These are phyloP conservation scores for Colletotrichum camelliae DNA, from an alignment of 2,329 filamentous ascomycete species.

Conservation along the genomic window DNA sequence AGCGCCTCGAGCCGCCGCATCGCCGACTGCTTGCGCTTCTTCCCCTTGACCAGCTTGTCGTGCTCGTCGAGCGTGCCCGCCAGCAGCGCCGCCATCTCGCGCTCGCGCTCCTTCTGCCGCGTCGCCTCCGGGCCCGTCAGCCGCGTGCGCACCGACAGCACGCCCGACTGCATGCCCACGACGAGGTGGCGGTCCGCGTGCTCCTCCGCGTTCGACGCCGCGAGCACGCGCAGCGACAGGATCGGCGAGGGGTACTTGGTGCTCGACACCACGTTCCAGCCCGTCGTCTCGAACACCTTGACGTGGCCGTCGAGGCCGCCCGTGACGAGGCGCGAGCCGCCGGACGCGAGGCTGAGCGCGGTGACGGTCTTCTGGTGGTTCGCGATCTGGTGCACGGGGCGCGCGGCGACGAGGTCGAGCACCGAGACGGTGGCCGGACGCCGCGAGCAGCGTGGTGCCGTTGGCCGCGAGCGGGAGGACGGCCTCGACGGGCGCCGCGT, in stretches of 20 bases:
- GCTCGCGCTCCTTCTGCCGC: constrained; percentile 76
- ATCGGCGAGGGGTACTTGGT: constrained; percentile 94
- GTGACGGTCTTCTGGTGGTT: constrained; percentile 99
- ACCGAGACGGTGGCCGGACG: constrained; percentile 88
- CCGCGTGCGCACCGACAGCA: constrained; percentile 90
- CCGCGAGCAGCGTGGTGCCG: constrained; percentile 84
- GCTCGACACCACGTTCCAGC: constrained; percentile 96
- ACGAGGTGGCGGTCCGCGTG: constrained; percentile 82
- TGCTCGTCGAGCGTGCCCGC: constrained; percentile 80
- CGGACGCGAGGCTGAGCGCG: constrained; percentile 79
- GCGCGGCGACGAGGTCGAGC: constrained; percentile 89
- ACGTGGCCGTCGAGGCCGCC: constrained; percentile 94
- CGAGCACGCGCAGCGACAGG: constrained; percentile 79
- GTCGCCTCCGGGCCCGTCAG: constrained; percentile 82
- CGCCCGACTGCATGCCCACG: constrained; percentile 92
- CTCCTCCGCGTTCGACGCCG: constrained; percentile 36
- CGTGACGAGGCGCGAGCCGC: constrained; percentile 80
- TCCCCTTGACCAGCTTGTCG: constrained; percentile 74
- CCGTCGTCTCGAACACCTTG: constrained; percentile 93
- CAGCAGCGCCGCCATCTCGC: constrained; percentile 83
- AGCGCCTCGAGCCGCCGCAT: constrained; percentile 73
- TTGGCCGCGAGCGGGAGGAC: constrained; percentile 82
- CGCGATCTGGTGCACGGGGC: constrained; percentile 82
- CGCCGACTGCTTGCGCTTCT: constrained; percentile 61
- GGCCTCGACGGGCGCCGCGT: constrained; percentile 85